Evolutionary conservation across 2,329 filamentous ascomycete species (phyloP), one percentile per base, ranked within the genome.

Genomic region (Diplocarpon rosae): DNA sequence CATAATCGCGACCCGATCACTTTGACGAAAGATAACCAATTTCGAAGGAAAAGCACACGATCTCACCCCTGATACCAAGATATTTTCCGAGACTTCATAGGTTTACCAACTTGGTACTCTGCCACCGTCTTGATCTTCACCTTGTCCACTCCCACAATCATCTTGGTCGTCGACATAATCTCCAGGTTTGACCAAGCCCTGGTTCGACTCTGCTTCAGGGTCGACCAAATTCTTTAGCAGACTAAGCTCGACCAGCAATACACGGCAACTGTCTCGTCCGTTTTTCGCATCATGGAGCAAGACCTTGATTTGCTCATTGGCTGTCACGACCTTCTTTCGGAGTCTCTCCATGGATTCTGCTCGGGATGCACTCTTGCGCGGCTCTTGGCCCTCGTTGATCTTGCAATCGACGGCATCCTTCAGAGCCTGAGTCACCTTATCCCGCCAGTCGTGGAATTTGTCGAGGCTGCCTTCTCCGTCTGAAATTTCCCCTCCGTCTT

Each of bases 201-300:
- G 49, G 24, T 53, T 52, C 12, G 30, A 33, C 14, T 52, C 49
- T 16, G 35, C 36, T 9, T 45, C 39, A 8, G 53, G 53, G 30
- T 55, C 40, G 5, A 59, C 37, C 17, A 56, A 38, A 5, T 3
- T 28, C 29, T 51, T 51, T 45, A 57, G 17, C 31, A 47, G 29
- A 1, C 47, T 30, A 31, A 59, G 40, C 42, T 59, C 56, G 2
- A 29, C 33, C 14, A 53, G 6, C 27, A 58, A 45, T 12, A 45
- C 47, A 15, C 45, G 46, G 39, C 56, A 58, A 32, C 14, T 11
- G 11, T 32, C 14, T 11, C n/a, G 29, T 24, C 11, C 5, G 2
- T 32, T 15, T 2, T 14, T 14, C 16, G 24, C 38, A 6, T 20
- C 11, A 9, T 41, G 8, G 7, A 41, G 17, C 3, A 41, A 15